phyloP scores from a whole-genome alignment of 257 asterid species.

The Nicotiana undulata region DNA sequence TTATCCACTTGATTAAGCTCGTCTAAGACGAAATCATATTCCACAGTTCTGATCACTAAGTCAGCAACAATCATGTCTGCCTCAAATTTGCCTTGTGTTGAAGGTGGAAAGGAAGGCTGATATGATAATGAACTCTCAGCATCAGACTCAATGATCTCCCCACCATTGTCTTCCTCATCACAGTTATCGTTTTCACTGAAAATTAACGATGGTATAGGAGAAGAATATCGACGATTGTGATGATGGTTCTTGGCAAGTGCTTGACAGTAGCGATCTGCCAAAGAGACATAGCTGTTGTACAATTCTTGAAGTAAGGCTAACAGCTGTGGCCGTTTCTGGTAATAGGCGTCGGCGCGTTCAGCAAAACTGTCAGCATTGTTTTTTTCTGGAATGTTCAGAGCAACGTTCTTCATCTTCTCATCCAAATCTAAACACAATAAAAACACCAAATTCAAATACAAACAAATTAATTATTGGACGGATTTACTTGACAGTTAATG shows the following conservation, averaged over 20 bases:
- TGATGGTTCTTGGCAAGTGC: conserved; percentile 51
- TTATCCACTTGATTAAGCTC: conserved; percentile 54
- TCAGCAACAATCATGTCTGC: conserved; percentile 60
- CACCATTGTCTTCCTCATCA: conserved; percentile 32
- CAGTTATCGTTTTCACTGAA: conserved; percentile 21
- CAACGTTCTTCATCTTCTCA: conserved; percentile 63
- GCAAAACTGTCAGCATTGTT: conserved; percentile 60
- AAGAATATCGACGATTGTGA: conserved; percentile 34
- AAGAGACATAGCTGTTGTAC: conserved; percentile 69
- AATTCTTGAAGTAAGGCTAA: conserved; percentile 60
- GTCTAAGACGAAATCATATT: conserved; percentile 45
- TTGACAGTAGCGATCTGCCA: conserved; percentile 84
- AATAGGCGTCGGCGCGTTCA: conserved; percentile 66
- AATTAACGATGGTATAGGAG: conserved; percentile 36
- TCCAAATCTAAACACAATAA: conserved; percentile 53
- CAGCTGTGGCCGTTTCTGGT: conserved; percentile 82
- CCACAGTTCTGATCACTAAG: conserved; percentile 58
- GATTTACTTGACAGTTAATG: not conserved
- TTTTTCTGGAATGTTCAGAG: conserved; percentile 29
- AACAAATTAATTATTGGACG: not conserved
- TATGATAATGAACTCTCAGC: conserved; percentile 67
- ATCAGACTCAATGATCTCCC: conserved; percentile 61
- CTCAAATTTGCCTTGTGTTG: conserved; percentile 23
- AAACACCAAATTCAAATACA: not conserved
- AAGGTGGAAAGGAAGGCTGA: conserved; percentile 29